A percentile compares a stretch with the other conserved stretches of the same genome.
These are phyloP conservation scores for Fomitopsis palustris DNA, from an alignment of 1,284 basidiomycete species.

Conservation along the genomic window DNA sequence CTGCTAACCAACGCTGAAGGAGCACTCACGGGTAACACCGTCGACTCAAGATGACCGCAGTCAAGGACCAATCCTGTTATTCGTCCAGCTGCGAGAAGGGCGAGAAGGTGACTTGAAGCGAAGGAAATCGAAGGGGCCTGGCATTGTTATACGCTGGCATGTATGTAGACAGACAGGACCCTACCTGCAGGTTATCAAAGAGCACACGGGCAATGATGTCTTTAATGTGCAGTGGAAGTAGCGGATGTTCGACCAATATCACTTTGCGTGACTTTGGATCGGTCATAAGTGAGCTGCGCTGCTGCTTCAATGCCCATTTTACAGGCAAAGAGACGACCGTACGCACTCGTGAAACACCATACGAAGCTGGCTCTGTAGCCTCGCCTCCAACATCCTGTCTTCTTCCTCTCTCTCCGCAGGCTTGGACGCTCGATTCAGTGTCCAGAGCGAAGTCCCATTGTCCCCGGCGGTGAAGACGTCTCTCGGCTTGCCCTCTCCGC, in stretches of 20 bases:
- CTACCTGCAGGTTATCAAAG: slow-evolving; percentile 87
- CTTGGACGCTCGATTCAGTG: slow-evolving; percentile 51
- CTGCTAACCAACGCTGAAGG: background rate
- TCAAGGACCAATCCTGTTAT: slow-evolving; percentile 93
- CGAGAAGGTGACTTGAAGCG: slow-evolving; percentile 81
- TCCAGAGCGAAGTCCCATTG: slow-evolving; percentile 53
- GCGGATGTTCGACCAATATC: slow-evolving; percentile 86
- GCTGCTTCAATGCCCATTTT: slow-evolving; percentile 13
- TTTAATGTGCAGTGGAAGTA: slow-evolving; percentile 84
- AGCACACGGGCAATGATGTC: slow-evolving; percentile 83
- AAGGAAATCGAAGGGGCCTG: slow-evolving; percentile 93
- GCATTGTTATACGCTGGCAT: slow-evolving; percentile 6
- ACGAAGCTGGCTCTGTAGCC: slow-evolving; percentile 66
- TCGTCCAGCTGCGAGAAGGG: slow-evolving; percentile 81
- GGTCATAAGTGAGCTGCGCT: slow-evolving; percentile 76
- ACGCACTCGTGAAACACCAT: slow-evolving; percentile 85
- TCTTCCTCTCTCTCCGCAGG: slow-evolving; percentile 64
- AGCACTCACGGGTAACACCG: slow-evolving; percentile 75
- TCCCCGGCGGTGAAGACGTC: slow-evolving; percentile 63
- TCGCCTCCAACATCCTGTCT: slow-evolving; percentile 64
- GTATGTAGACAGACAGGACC: slow-evolving; percentile 10
- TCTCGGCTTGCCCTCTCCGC: slow-evolving; percentile 81
- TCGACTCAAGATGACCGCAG: slow-evolving; percentile 88
- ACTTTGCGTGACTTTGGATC: slow-evolving; percentile 94
- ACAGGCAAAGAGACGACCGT: background rate